Evolutionary conservation across 352 stramenopile species (phyloP).

Genomic region (Globisporangium polare): DNA sequence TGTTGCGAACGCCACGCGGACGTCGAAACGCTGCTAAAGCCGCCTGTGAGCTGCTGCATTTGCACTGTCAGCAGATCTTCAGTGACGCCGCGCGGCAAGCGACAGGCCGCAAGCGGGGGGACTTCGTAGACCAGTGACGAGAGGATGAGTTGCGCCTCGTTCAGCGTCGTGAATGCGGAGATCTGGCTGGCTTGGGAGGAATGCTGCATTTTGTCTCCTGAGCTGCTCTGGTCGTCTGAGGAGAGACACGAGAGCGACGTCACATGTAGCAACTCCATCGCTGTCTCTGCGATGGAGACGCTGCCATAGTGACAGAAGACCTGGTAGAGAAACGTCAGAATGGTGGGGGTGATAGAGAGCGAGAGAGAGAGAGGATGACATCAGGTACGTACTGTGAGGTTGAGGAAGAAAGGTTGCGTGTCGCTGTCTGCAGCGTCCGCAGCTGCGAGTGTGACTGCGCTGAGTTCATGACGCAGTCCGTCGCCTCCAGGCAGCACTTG

Average conservation of each 20-base stretch:
- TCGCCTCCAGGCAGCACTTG: neutral
- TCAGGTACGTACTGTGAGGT: constrained; percentile 6
- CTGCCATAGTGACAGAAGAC: constrained; percentile 22
- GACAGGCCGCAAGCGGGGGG: neutral
- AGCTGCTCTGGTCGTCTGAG: neutral
- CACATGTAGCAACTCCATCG: constrained; percentile 14
- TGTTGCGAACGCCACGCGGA: neutral
- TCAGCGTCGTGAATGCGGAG: constrained; percentile 18
- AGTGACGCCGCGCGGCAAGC: neutral
- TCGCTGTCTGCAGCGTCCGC: neutral
- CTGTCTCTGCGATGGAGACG: constrained; percentile 14
- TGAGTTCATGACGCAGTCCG: neutral
- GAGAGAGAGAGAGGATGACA: neutral
- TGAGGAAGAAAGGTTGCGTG: neutral
- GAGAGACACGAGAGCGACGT: constrained; percentile 19
- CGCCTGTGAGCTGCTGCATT: neutral
- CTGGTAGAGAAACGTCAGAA: constrained; percentile 8
- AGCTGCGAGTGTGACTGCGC: neutral
- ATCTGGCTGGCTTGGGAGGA: constrained; percentile 1
- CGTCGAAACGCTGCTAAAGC: neutral
- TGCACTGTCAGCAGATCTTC: constrained; percentile 7
- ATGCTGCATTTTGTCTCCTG: too few relatives aligned
- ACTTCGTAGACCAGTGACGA: constrained; percentile 24
- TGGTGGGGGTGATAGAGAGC: neutral
- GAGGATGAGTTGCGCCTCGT: constrained; percentile 25